Evolutionary conservation across 352 stramenopile genomes (phyloP).

Genomic region (Thalassiosira hispida): DNA sequence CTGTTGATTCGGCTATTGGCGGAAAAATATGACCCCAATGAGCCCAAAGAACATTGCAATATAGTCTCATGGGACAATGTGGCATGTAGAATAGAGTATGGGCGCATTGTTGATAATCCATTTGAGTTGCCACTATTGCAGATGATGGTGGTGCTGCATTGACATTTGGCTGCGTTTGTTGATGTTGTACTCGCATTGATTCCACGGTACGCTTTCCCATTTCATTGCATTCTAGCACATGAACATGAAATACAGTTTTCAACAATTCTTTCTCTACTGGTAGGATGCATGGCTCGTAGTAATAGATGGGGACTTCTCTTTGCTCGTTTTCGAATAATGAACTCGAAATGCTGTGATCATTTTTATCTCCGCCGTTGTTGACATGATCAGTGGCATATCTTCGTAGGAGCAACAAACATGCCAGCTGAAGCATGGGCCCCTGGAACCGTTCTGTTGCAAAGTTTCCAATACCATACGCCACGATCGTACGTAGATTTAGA

Average conservation of each 20-base stretch:
- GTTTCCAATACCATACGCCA: constrained; percentile 82
- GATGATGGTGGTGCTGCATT: background rate
- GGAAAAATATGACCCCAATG: constrained; percentile 60
- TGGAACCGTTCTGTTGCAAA: constrained; percentile 60
- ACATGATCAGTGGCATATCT: constrained; percentile 21
- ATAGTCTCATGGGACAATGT: constrained; percentile 77
- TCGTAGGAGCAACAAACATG: constrained; percentile 57
- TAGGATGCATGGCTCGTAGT: constrained; percentile 62
- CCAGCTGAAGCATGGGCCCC: constrained; percentile 71
- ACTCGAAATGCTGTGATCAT: constrained; percentile 1
- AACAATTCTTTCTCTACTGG: constrained; percentile 49
- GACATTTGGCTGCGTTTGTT: background rate
- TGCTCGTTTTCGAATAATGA: constrained; percentile 50
- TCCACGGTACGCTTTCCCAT: constrained; percentile 46
- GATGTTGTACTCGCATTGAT: constrained; percentile 26
- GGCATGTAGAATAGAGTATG: constrained; percentile 81
- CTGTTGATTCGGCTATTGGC: background rate
- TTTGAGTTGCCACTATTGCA: background rate
- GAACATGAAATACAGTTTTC: constrained; percentile 45
- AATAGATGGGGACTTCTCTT: constrained; percentile 43
- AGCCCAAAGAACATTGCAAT: constrained; percentile 75
- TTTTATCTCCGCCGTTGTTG: constrained; percentile 43
- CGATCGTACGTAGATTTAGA: constrained; percentile 59
- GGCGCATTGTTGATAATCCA: background rate
- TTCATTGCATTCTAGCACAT: constrained; percentile 47